phyloP scores from a whole-genome alignment of 305 asterid genomes.

The Fraxinus ornus region DNA sequence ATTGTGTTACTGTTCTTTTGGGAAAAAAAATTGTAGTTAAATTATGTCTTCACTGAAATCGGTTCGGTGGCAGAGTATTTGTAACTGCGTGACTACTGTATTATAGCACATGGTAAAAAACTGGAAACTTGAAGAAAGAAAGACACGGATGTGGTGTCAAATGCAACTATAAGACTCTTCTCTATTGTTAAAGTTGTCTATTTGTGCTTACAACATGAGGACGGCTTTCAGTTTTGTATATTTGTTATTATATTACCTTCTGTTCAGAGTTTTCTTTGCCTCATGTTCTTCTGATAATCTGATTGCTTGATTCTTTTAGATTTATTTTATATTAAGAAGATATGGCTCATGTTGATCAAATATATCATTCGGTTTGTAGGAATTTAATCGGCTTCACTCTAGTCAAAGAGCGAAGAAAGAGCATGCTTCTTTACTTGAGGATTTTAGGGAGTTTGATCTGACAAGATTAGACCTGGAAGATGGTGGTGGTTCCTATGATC shows the following conservation, averaged over 20 bases:
- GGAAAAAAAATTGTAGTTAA: not conserved
- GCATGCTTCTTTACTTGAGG: constrained; percentile 93
- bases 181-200: not conserved
- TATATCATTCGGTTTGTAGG: constrained; percentile 44
- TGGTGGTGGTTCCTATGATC: constrained; percentile 78
- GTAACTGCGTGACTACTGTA: not conserved
- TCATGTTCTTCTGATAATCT: not conserved
- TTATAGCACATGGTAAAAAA: not conserved
- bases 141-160: not conserved
- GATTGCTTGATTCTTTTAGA: constrained; percentile 1
- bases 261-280: not conserved
- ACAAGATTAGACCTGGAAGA: constrained; percentile 93
- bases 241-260: not conserved
- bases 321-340: constrained; percentile 14
- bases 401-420: constrained; percentile 91
- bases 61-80: not conserved
- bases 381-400: constrained; percentile 80
- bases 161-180: not conserved
- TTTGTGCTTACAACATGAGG: not conserved
- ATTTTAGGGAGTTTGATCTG: constrained; percentile 93
- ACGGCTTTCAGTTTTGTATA: not conserved
- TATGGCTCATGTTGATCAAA: constrained; percentile 23
- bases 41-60: not conserved
- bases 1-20: not conserved
- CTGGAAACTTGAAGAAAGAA: not conserved